phyloP scores from a whole-genome alignment of 1,284 basidiomycete species.

The Tilletia horrida region DNA sequence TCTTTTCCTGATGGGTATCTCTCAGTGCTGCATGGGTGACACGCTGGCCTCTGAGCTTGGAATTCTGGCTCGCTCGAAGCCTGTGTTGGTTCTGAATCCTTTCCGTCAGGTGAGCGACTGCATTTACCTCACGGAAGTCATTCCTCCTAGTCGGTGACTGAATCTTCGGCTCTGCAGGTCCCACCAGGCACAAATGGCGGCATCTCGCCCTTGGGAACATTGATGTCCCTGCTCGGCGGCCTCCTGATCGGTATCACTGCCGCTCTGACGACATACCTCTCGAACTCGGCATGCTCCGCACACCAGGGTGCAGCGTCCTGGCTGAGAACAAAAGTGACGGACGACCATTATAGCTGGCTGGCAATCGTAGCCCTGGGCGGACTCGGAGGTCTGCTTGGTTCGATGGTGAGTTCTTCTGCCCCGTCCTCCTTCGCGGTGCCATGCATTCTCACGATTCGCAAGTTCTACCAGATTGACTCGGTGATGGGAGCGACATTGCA shows the following conservation, averaged over 20 bases:
- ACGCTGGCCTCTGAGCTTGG: slow-evolving; percentile 46
- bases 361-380: slow-evolving; percentile 60
- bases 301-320: slow-evolving; percentile 62
- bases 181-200: slow-evolving; percentile 91
- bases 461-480: slow-evolving; percentile 61
- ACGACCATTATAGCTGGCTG: slow-evolving; percentile 65
- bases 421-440: neutral
- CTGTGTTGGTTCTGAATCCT: slow-evolving; percentile 30
- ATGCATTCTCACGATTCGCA: neutral
- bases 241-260: slow-evolving; percentile 34
- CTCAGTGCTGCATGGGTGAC: slow-evolving; percentile 44
- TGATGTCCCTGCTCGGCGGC: slow-evolving; percentile 73
- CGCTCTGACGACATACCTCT: slow-evolving; percentile 10
- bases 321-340: slow-evolving; percentile 63
- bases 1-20: neutral
- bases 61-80: slow-evolving; percentile 35
- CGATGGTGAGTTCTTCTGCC: slow-evolving; percentile 17
- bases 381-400: slow-evolving; percentile 40
- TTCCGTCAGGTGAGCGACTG: slow-evolving; percentile 17
- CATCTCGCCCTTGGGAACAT: slow-evolving; percentile 71
- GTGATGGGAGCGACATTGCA: slow-evolving; percentile 84
- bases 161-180: slow-evolving; percentile 72
- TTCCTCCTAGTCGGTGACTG: neutral
- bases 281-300: slow-evolving; percentile 26
- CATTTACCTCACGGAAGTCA: slow-evolving; percentile 59